These are phyloP conservation scores for Penicillium coprophilum DNA, from an alignment of 495 filamentous ascomycete species.

Conservation along the genomic window DNA sequence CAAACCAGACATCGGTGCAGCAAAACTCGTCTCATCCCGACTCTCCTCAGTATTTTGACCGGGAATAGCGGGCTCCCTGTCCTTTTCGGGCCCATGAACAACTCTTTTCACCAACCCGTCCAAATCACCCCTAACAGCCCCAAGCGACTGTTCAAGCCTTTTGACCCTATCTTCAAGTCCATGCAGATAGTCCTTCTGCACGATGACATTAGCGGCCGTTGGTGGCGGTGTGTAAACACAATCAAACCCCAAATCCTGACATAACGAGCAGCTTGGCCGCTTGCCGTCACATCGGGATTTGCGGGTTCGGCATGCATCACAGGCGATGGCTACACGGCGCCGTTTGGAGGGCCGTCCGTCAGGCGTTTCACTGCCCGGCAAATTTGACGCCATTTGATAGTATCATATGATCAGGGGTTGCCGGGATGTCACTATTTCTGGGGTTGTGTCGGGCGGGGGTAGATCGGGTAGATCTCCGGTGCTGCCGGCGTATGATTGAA, in stretches of 20 bases:
- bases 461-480: neutral
- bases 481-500: neutral
- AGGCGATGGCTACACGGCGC: constrained; percentile 41
- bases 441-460: constrained; percentile 1
- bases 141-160: constrained; percentile 24
- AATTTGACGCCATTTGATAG: constrained; percentile 12
- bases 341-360: constrained; percentile 27
- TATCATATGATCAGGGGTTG: neutral
- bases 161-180: constrained; percentile 24
- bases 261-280: constrained; percentile 46
- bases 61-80: neutral
- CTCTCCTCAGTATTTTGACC: neutral
- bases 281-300: constrained; percentile 52
- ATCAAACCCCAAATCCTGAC: constrained; percentile 44
- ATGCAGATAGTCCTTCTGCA: constrained; percentile 42
- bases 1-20: constrained; percentile 14
- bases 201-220: constrained; percentile 42
- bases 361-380: neutral
- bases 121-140: constrained; percentile 25
- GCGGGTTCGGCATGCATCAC: constrained; percentile 44
- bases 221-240: constrained; percentile 45
- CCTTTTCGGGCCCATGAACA: constrained; percentile 1
- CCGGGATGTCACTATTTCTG: neutral
- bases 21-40: neutral
- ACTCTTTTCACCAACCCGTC: constrained; percentile 25